Conservation (phyloP, 1,284 basidiomycete genomes). For the Moesziomyces antarcticus region DNA sequence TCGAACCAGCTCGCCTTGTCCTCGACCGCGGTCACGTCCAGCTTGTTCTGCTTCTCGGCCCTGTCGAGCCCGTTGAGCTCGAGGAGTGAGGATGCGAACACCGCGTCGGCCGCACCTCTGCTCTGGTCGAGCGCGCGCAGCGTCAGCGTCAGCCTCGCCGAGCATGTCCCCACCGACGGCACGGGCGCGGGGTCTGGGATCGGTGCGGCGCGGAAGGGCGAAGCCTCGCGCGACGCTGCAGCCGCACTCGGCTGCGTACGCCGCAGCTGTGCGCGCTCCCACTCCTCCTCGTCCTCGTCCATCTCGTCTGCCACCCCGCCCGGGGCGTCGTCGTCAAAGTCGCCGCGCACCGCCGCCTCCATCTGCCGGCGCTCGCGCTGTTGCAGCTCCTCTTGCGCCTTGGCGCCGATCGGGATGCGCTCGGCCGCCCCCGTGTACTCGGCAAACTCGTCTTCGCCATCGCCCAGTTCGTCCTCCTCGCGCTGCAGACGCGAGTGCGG, state of each 20-base stretch:
- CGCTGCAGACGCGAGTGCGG: constrained; percentile 56
- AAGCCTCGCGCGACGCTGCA: constrained; percentile 28
- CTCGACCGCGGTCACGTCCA: constrained; percentile 43
- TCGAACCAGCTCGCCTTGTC: constrained; percentile 58
- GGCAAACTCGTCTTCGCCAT: constrained; percentile 62
- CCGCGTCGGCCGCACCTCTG: constrained; percentile 22
- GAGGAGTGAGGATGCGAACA: constrained; percentile 20
- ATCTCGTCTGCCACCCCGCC: constrained; percentile 79
- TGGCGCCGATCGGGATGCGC: constrained; percentile 55
- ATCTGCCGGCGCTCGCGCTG: constrained; percentile 43
- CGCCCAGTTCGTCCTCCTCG: constrained; percentile 62
- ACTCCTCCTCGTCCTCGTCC: constrained; percentile 77
- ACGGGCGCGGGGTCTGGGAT: constrained; percentile 50
- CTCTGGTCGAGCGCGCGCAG: constrained; percentile 42
- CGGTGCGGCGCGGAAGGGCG: constrained; percentile 47
- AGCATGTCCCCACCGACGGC: constrained; percentile 52
- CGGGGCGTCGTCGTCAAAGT: constrained; percentile 30
- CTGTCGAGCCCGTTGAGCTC: constrained; percentile 37
- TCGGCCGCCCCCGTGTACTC: constrained; percentile 62
- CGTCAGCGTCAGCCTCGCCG: constrained; percentile 39
- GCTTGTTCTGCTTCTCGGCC: constrained; percentile 53
- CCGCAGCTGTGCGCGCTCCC: constrained; percentile 56
- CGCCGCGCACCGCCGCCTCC: constrained; percentile 35
- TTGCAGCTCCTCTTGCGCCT: constrained; percentile 38
- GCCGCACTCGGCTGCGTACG: constrained; percentile 27